A percentile compares a stretch with the other conserved stretches of the same genome.
Evolutionary conservation across 768 basidiomycete species (phyloP).

Genomic region (Leccinum uliginosum): DNA sequence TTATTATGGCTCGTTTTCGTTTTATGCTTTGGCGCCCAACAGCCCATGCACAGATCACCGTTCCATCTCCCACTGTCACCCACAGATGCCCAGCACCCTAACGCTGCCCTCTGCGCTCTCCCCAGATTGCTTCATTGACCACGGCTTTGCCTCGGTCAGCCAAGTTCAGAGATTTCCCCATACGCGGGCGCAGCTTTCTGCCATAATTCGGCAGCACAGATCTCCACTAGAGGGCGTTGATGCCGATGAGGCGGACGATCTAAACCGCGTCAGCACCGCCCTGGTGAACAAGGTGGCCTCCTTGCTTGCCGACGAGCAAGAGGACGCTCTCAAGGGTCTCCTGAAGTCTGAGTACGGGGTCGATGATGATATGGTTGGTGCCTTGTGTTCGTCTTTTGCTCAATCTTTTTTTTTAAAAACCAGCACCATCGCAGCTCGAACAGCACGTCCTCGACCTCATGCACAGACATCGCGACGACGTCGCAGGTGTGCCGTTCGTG

Average conservation of each 20-base stretch:
- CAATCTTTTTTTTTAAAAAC: constrained; percentile 11
- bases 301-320: constrained; percentile 75
- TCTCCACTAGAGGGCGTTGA: constrained; percentile 51
- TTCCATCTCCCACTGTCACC: constrained; percentile 15
- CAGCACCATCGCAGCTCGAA: constrained; percentile 54
- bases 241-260: constrained; percentile 53
- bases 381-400: constrained; percentile 6
- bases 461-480: constrained; percentile 90
- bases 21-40: constrained; percentile 20
- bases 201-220: constrained; percentile 71
- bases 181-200: constrained; percentile 74
- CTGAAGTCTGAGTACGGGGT: constrained; percentile 68
- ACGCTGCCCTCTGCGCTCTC: constrained; percentile 17
- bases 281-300: constrained; percentile 70
- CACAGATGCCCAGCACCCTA: constrained; percentile 24
- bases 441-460: constrained; percentile 90
- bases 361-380: constrained; percentile 63
- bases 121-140: constrained; percentile 16
- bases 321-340: constrained; percentile 77
- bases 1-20: constrained; percentile 17
- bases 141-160: constrained; percentile 7
- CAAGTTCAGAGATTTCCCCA: constrained; percentile 61
- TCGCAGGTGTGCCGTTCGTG: constrained; percentile 76
- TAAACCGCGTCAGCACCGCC: constrained; percentile 49
- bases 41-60: constrained; percentile 22